A percentile compares a stretch with the other conserved stretches of the same genome.
These are phyloP conservation scores for Petunia hybrid DNA, from an alignment of 305 asterid species.

Conservation along the genomic window DNA sequence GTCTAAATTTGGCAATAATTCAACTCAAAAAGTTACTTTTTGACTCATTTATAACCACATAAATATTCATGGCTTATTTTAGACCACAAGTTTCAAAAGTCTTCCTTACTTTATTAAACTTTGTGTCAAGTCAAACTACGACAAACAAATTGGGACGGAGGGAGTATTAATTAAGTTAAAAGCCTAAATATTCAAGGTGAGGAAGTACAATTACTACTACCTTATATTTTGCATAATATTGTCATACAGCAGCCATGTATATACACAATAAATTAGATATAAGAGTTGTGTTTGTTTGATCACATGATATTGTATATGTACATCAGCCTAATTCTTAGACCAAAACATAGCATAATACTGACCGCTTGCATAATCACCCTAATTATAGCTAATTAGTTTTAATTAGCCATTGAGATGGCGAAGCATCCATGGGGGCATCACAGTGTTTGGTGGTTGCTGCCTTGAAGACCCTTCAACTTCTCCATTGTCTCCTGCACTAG, in stretches of 20 bases:
- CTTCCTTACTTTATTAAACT: too few species aligned
- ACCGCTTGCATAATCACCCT: not conserved
- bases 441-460: conserved; percentile 47
- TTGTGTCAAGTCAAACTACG: too few species aligned
- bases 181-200: not conserved
- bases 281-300: conserved; percentile 13
- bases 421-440: conserved; percentile 69
- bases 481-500: conserved; percentile 47
- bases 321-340: not conserved
- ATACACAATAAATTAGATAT: not conserved
- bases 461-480: conserved; percentile 42
- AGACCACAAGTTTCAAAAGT: too few species aligned
- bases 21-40: too few species aligned
- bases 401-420: conserved; percentile 44
- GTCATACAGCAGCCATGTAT: not conserved
- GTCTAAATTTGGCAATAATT: too few species aligned
- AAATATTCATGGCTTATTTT: too few species aligned
- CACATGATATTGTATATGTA: not conserved
- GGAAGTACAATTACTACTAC: not conserved
- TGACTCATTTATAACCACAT: too few species aligned
- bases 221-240: conserved; percentile 11
- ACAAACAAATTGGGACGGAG: too few species aligned
- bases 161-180: not conserved
- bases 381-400: not conserved
- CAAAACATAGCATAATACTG: not conserved